phyloP scores from a whole-genome alignment of 2,329 filamentous ascomycete species.

The Hypoxylon sp. region DNA sequence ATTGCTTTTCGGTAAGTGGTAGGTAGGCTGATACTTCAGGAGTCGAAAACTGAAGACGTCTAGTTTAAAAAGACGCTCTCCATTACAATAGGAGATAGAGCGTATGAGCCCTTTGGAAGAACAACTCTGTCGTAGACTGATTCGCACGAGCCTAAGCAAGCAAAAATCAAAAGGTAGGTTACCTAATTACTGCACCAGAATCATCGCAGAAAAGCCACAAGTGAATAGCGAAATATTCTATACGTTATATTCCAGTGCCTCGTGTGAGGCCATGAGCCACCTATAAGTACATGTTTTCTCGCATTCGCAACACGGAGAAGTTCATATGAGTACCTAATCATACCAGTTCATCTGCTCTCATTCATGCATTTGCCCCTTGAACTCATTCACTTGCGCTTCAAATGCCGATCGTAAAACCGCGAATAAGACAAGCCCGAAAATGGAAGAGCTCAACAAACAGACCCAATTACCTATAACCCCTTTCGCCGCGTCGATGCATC shows the following conservation, averaged over 20 bases:
- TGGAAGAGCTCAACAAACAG: constrained; percentile 11
- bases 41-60: background rate
- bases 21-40: constrained; percentile 3
- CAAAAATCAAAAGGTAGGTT: background rate
- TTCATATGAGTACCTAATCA: constrained; percentile 26
- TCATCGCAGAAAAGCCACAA: background rate
- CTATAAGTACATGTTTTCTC: constrained; percentile 31
- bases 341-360: constrained; percentile 39
- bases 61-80: background rate
- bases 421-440: constrained; percentile 22
- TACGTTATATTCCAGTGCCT: constrained; percentile 25
- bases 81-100: background rate
- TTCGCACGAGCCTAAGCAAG: background rate
- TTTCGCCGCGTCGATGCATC: constrained; percentile 44
- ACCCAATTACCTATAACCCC: constrained; percentile 17
- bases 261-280: constrained; percentile 19
- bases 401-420: constrained; percentile 30
- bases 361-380: constrained; percentile 37
- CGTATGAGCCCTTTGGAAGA: background rate
- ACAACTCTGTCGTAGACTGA: background rate
- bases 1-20: background rate
- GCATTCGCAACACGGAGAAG: constrained; percentile 17
- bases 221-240: background rate
- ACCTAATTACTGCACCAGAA: background rate
- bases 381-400: constrained; percentile 21